phyloP scores from a whole-genome alignment of 2,329 filamentous ascomycete genomes.

The Aulographum hederae region DNA sequence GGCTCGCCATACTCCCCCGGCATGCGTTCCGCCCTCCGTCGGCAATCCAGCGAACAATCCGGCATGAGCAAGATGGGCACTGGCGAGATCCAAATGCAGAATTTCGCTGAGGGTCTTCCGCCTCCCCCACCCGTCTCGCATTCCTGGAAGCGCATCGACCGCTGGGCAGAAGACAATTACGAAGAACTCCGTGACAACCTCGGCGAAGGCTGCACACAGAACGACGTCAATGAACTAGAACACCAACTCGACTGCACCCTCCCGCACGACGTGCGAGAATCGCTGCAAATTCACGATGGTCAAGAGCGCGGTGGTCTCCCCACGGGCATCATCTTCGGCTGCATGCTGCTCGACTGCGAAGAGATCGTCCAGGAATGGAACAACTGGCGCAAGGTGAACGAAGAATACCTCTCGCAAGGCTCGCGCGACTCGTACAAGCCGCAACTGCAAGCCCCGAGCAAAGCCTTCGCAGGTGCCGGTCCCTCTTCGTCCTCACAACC shows the following conservation, averaged over 20 bases:
- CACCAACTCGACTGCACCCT: slow-evolving; percentile 89
- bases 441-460: slow-evolving; percentile 43
- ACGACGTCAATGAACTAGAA: slow-evolving; percentile 93
- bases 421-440: neutral
- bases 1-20: slow-evolving; percentile 75
- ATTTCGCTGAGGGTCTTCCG: slow-evolving; percentile 78
- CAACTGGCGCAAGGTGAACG: slow-evolving; percentile 87
- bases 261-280: slow-evolving; percentile 85
- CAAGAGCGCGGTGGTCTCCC: slow-evolving; percentile 85
- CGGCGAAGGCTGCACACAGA: slow-evolving; percentile 76
- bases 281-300: slow-evolving; percentile 80
- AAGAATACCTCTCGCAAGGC: slow-evolving; percentile 51
- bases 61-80: too few species aligned
- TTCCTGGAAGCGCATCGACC: slow-evolving; percentile 88
- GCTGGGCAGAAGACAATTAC: slow-evolving; percentile 89
- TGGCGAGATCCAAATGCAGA: slow-evolving; percentile 94
- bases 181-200: slow-evolving; percentile 87
- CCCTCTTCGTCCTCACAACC: slow-evolving; percentile 52
- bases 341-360: slow-evolving; percentile 93
- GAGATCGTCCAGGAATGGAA: slow-evolving; percentile 97
- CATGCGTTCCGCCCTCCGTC: slow-evolving; percentile 43
- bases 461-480: slow-evolving; percentile 46
- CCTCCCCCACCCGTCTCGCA: slow-evolving; percentile 75
- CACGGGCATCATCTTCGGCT: slow-evolving; percentile 81
- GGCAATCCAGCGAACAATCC: slow-evolving; percentile 39